Conservation (phyloP, 2,329 filamentous ascomycete genomes). For the Spiromastix sp. region DNA sequence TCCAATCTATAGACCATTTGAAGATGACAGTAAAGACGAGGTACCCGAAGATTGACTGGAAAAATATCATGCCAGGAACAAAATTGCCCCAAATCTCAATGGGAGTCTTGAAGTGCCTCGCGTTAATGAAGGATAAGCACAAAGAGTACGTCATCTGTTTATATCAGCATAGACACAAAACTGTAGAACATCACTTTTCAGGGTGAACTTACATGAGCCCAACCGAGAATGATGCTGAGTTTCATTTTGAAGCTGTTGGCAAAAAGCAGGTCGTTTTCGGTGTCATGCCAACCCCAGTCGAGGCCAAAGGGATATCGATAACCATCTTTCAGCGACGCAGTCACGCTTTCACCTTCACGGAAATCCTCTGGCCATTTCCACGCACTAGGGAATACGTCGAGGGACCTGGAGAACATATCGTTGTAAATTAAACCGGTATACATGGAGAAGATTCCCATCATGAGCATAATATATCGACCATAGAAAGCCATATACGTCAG, state of each 20-base stretch:
- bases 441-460: constrained; percentile 96
- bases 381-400: constrained; percentile 79
- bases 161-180: constrained; percentile 4
- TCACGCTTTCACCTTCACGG: constrained; percentile 52
- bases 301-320: constrained; percentile 94
- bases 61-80: constrained; percentile 96
- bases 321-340: constrained; percentile 55
- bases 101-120: constrained; percentile 83
- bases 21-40: constrained; percentile 88
- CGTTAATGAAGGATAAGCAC: constrained; percentile 85
- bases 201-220: constrained; percentile 55
- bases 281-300: constrained; percentile 93
- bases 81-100: constrained; percentile 98
- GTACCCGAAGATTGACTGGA: constrained; percentile 98
- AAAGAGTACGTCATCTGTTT: constrained; percentile 87
- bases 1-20: constrained; percentile 94
- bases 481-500: constrained; percentile 98
- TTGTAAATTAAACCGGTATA: constrained; percentile 98
- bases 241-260: constrained; percentile 99
- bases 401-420: constrained; percentile 87
- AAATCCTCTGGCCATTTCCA: constrained; percentile 76
- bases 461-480: constrained; percentile 92
- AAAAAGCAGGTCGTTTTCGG: constrained; percentile 91
- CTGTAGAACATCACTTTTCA: constrained; percentile 1
- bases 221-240: constrained; percentile 93